Evolutionary conservation across 495 filamentous ascomycete species (phyloP), one percentile per base, ranked within the genome.

Genomic region (Aspergillus mulundensis): DNA sequence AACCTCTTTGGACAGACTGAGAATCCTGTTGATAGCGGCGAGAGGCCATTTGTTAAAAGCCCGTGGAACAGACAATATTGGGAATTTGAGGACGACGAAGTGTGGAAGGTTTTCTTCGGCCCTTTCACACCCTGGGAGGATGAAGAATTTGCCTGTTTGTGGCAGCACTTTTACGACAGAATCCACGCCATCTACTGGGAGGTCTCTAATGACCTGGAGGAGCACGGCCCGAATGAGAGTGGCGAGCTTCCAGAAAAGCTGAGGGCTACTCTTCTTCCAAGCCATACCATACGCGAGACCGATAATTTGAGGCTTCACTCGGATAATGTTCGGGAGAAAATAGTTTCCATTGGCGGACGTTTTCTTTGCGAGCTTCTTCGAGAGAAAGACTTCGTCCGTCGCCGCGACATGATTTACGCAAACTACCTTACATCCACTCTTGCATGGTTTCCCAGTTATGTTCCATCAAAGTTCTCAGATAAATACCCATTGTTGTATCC

Each of bases 81-180:
- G 25, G 50, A 21, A 1, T 56, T 56, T 19, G n/a, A 7, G 6
- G 1, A 19, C 5, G 46, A 47, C 2, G 58, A 56, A 4, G 20
- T 21, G 2, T 60, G 58, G 53, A 20, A 16, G 0, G 3, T 56
- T 10, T 32, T 51, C 15, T 52, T 60, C n/a, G 40, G 40, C 18
- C 18, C 58, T 5, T 45, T 60, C 28, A n/a, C 52, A n/a, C 58
- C 58, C 10, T 60, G 58, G 58, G 58, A 60, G 16, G 16, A 56
- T 34, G 46, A 45, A 39, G 58, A 60, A 23, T 48, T 56, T 24
- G 46, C 46, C 19, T 56, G 58, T 38, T 28, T 56, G 14, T 56
- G 46, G 52, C 11, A 60, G 15, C 32, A 56, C 38, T 30, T 38
- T 23, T 16, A 36, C 16, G 20, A 52, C 15, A 30, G 34, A 47